Conservation (phyloP, 805 yeast species). For the Saccharomyces kudriavzevii region DNA sequence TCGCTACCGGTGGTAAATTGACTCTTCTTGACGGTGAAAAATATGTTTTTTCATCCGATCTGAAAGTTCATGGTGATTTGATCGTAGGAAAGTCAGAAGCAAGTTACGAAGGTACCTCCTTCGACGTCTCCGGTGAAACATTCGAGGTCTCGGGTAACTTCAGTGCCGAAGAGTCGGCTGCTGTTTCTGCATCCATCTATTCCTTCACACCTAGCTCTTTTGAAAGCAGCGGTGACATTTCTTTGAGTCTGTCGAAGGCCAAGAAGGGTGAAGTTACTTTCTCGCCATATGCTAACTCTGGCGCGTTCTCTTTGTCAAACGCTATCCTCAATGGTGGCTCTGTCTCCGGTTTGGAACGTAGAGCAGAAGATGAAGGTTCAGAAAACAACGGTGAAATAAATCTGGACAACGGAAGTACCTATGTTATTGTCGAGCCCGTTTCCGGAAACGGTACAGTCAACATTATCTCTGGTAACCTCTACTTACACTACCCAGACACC, state of each 20-base stretch:
- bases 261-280: not conserved
- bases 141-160: not conserved
- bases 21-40: not conserved
- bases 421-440: not conserved
- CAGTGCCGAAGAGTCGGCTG: not conserved
- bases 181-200: not conserved
- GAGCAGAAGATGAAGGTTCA: not conserved
- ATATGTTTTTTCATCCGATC: not conserved
- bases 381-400: constrained; percentile 1
- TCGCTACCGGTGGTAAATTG: constrained; percentile 1
- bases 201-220: constrained; percentile 1
- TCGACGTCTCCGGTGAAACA: not conserved
- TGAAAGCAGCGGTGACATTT: not conserved
- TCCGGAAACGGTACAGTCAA: not conserved
- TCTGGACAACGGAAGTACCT: constrained; percentile 1
- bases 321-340: constrained; percentile 1
- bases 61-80: not conserved
- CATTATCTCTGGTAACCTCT: constrained; percentile 1
- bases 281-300: constrained; percentile 1
- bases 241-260: constrained; percentile 1
- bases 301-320: constrained; percentile 1
- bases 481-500: not conserved
- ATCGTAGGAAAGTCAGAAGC: not conserved
- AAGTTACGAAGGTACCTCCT: constrained; percentile 1
- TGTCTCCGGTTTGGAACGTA: not conserved